Evolutionary conservation across 108 stramenopile genomes (phyloP), one percentile per base, ranked within the genome.

Genomic region (Skeletonema menzelii): DNA sequence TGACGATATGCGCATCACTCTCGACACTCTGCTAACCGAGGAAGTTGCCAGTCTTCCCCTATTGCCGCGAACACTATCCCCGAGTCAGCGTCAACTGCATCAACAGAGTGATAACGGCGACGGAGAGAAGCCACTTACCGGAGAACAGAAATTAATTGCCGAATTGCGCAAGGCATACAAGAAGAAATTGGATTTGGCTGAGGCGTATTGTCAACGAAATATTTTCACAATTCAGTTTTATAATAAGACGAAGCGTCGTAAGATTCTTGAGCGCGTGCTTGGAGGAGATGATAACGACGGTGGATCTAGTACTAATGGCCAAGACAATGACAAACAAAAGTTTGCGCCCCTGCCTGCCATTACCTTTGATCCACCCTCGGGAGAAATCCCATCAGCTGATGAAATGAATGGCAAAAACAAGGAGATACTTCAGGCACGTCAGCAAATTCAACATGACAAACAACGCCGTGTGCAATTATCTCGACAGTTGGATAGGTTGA

Each of bases 151-250:
- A 15, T 63, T 89, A 38, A 20, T 76, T 8, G 46, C 68, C 0
- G 67, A 63, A 47, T 59, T 89, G 7, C 69, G 75, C 13, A 70
- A 72, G 65, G 68, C 65, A 6, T 89, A 85, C 73, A 61, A 84
- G 13, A 80, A 80, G n/a, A 85, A 87, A 69, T 49, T 89, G 19
- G 86, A 89, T 63, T 17, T 87, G 2, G 61, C 77, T 27, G 88
- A 89, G 69, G 58, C 73, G 5, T 89, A 85, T 38, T 74, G 69
- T 17, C 28, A 31, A 3, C 69, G 82, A 27, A 86, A 89, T 69
- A 70, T 89, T 20, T 87, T 89, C 27, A 84, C 86, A 24, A 71
- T 89, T 60, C 59, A 72, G 58, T 56, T 74, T 14, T 70, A 64
- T 76, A 53, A 70, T n/a, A 85, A 83, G 19, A 75, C 79, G 19